Evolutionary conservation across 2,329 filamentous ascomycete genomes (phyloP).

Genomic region (Zasmidium citrigriseum): DNA sequence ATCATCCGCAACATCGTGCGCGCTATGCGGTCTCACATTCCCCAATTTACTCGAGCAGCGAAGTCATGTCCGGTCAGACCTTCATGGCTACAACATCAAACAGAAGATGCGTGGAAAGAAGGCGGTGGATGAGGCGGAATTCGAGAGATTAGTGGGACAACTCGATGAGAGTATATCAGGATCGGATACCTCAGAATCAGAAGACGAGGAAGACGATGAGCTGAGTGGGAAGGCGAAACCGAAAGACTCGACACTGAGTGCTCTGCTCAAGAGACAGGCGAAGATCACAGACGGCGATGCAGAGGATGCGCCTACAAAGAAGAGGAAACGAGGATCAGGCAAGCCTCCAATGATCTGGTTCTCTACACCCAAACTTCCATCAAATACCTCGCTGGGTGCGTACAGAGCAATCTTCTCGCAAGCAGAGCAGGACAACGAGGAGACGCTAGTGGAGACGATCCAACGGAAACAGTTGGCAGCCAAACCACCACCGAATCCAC

Average conservation of each 20-base stretch:
- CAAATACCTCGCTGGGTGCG: conserved; percentile 78
- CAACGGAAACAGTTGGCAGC: conserved; percentile 76
- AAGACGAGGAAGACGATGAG: conserved; percentile 70
- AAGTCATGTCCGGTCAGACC: conserved; percentile 82
- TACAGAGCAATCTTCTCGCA: conserved; percentile 80
- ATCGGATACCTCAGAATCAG: conserved; percentile 60
- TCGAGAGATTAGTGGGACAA: conserved; percentile 81
- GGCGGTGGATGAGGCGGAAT: conserved; percentile 76
- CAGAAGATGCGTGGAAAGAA: conserved; percentile 76
- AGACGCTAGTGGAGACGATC: conserved; percentile 66
- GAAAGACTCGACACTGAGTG: conserved; percentile 72
- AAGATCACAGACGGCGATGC: conserved; percentile 62
- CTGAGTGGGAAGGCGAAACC: conserved; percentile 43
- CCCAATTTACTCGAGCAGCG: conserved; percentile 76
- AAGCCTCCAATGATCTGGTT: conserved; percentile 86
- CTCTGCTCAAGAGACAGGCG: conserved; percentile 80
- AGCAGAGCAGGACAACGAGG: conserved; percentile 66
- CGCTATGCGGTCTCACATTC: conserved; percentile 75
- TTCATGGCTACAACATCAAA: conserved; percentile 93
- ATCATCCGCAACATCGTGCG: conserved; percentile 71
- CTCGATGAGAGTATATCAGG: conserved; percentile 92
- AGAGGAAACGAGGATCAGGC: conserved; percentile 57
- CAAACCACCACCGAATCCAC: conserved; percentile 48
- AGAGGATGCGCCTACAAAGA: conserved; percentile 50
- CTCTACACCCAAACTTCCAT: conserved; percentile 70